Evolutionary conservation across 257 asterid species (phyloP), one percentile per base, ranked within the genome.

Genomic region (Jaltomata sinuosa): DNA sequence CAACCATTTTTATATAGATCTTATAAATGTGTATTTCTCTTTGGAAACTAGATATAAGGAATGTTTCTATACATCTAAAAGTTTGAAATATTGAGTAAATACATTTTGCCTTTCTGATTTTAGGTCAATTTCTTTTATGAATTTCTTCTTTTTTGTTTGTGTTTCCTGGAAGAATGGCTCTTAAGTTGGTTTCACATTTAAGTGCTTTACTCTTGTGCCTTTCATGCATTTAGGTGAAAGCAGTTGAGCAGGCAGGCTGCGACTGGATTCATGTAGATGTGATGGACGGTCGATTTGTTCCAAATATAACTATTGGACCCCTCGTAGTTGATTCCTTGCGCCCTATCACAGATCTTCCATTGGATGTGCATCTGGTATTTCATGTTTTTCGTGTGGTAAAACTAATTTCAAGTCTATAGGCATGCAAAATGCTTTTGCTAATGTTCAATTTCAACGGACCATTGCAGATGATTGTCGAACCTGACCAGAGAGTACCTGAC

Each of bases 221-320:
- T 61, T 54, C 85, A 49, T 64, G 74, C 82, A 68, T 90, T 78
- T 87, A 97, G 99, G 96, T 97, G 61, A 97, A 97, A 93, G 99
- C 99, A 64, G 94, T 97, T 18, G 99, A 97, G 92, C 68, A 89
- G 91, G 99, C 99, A 8, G 99, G 99, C 79, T 97, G 99, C 62
- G 99, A 97, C 85, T 97, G 99, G 99, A 97, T 97, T 89, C 99
- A 97, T 85, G 98, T 97, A 83, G 99, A 97, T 89, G 99, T 97
- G 87, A 97, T 97, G 99, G 99, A 97, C 50, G 99, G 99, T 50
- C 97, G 95, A 22, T 97, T 97, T 87, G 99, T 95, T 78, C 99
- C 99, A 64, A 97, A 97, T 88, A 97, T 97, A 84, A 97, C 99
- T 57, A 95, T 97, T 54, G 99, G 99, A 50, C 99, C 99, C 84